phyloP scores from a whole-genome alignment of 169 alveolate genomes.

The Plasmodium sp. region DNA sequence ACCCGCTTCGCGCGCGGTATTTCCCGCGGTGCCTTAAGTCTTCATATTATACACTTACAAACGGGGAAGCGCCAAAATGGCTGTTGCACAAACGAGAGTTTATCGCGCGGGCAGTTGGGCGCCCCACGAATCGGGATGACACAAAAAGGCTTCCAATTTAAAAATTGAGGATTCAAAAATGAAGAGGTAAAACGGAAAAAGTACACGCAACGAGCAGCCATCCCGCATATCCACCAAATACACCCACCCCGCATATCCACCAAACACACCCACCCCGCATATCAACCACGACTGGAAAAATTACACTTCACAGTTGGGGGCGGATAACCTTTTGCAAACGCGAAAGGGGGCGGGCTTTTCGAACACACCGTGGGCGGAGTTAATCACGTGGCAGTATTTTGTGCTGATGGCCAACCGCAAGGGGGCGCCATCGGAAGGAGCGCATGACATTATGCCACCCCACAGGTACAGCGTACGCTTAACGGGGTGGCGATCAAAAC shows the following conservation, averaged over 20 bases:
- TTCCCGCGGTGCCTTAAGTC: background rate
- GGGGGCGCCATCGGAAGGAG: background rate
- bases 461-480: background rate
- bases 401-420: background rate
- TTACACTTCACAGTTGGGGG: background rate
- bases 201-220: background rate
- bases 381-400: background rate
- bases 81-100: background rate
- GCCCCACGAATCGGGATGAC: background rate
- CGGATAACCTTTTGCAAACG: background rate
- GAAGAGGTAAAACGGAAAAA: background rate
- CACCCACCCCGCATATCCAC: too few relatives aligned
- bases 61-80: background rate
- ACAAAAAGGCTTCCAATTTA: background rate
- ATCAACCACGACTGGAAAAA: background rate
- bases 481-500: background rate
- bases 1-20: background rate
- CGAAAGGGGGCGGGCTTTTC: background rate
- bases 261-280: too few relatives aligned
- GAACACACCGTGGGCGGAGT: background rate
- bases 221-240: too few relatives aligned
- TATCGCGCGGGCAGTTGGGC: background rate
- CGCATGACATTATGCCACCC: background rate
- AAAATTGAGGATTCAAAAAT: background rate
- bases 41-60: background rate